Percentiles rank a stretch among this genome's conserved stretches.
phyloP scores from a whole-genome alignment of 176 grass and related monocot species.

The Ananas comosus region DNA sequence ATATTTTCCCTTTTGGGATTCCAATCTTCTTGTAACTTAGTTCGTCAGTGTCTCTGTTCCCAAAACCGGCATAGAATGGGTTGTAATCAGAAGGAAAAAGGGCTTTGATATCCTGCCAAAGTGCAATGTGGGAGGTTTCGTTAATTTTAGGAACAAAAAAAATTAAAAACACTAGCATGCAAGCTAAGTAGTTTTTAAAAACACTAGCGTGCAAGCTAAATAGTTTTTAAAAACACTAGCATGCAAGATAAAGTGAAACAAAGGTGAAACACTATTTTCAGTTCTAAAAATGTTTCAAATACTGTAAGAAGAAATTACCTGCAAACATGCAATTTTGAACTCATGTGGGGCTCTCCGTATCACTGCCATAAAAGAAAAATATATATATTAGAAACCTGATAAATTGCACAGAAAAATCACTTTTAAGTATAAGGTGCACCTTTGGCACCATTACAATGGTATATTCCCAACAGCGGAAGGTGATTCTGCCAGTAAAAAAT shows the following conservation, averaged over 20 bases:
- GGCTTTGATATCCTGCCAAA: constrained; percentile 86
- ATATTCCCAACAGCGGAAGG: no score
- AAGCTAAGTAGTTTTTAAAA: no score
- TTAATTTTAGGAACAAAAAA: constrained; percentile 4
- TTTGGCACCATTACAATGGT: neutral
- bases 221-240: neutral
- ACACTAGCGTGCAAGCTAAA: neutral
- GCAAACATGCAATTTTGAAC: constrained; percentile 99
- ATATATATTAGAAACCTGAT: constrained; percentile 13
- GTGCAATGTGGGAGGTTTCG: neutral
- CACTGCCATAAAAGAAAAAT: constrained; percentile 38
- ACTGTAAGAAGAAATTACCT: constrained; percentile 48
- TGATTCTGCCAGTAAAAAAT: no score
- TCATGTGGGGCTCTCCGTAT: constrained; percentile 96
- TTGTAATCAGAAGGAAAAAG: constrained; percentile 97
- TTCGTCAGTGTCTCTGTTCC: constrained; percentile 97
- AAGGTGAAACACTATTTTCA: neutral
- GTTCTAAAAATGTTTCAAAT: constrained; percentile 9
- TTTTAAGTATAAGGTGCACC: neutral
- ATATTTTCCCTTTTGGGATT: constrained; percentile 97
- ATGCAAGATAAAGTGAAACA: neutral
- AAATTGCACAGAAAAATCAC: neutral
- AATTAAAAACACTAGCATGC: neutral
- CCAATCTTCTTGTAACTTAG: constrained; percentile 96
- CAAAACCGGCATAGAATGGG: constrained; percentile 99